Base-by-base conservation (phyloP, 164 flowering plant genomes). In the Macadamia integrifolia region DNA sequence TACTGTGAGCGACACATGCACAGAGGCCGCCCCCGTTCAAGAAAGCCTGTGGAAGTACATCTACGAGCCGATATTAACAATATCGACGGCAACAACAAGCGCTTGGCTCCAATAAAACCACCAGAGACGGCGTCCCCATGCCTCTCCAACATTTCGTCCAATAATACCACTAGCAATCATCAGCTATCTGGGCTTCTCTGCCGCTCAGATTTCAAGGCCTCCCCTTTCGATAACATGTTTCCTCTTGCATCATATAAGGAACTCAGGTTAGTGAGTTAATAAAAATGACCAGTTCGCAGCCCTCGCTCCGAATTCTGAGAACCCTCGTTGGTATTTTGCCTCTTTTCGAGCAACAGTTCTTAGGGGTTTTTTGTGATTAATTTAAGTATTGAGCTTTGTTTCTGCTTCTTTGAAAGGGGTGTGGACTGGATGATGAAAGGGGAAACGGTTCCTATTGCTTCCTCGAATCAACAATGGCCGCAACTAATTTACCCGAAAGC, bases 41-140 rank as follows among this genome's bases (percentile, higher is more conserved):
- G 93, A 91, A 91, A 91, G 97, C 93, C 71, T 87, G 97, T 91
- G 97, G 97, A 91, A 90, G 18, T 53, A 53, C 57, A 53, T 14
- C 70, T 64, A 56, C 79, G 70, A 44, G 7, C 67, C 40, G 66
- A 81, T 29, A 64, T 48, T 70, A 71, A 58, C 72, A 64, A 53
- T 23, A 53, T 53, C 6, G 17, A 14, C 18, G 6, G 57, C 18
- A 53, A 53, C n/a, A 14, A 53, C 57, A 17, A n/a, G 18, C 57
- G 6, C 17, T 53, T n/a, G 57, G 57, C 57, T 53, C 17, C 17
- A 1, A 4, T 11, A 46, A 59, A 67, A 53, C 43, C 67, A 58
- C 17, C 64, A 14, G 40, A 35, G 40, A 35, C 40, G 3, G 53
- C 73, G 40, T n/a, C 63, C n/a, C 44, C 69, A 68, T 15, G 5